Conservation (phyloP, 2,329 filamentous ascomycete genomes). For the Colletotrichum lindemuthianum region DNA sequence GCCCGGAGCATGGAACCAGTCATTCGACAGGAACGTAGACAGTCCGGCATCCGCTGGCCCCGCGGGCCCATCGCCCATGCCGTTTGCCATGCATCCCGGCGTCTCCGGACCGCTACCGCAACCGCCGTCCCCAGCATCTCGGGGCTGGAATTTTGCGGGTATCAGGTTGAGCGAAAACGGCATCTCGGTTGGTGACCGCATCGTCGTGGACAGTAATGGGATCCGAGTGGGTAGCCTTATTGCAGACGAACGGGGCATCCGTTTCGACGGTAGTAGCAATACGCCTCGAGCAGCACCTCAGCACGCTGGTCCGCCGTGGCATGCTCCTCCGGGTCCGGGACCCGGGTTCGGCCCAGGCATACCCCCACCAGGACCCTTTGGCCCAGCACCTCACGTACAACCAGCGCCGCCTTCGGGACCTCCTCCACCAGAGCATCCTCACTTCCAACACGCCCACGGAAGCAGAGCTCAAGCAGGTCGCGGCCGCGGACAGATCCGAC, state of each 20-base stretch:
- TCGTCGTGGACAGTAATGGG: conserved; percentile 57
- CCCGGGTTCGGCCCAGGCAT: not conserved
- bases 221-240: conserved; percentile 57
- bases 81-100: conserved; percentile 10
- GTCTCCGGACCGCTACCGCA: conserved; percentile 35
- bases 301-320: conserved; percentile 22
- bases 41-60: conserved; percentile 5
- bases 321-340: conserved; percentile 1
- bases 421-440: conserved; percentile 32
- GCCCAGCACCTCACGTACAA: not conserved
- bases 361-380: not conserved
- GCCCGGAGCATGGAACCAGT: conserved; percentile 46
- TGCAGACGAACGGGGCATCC: conserved; percentile 53
- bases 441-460: conserved; percentile 18
- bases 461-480: conserved; percentile 27
- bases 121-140: conserved; percentile 37
- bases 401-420: conserved; percentile 2
- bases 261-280: conserved; percentile 37
- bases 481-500: conserved; percentile 10
- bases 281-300: conserved; percentile 23
- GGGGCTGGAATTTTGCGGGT: conserved; percentile 47
- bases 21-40: conserved; percentile 40
- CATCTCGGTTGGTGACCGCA: conserved; percentile 53
- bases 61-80: conserved; percentile 2
- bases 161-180: conserved; percentile 56